Evolutionary conservation across 1,284 basidiomycete species (phyloP).

Genomic region (Malassezia sympodialis): DNA sequence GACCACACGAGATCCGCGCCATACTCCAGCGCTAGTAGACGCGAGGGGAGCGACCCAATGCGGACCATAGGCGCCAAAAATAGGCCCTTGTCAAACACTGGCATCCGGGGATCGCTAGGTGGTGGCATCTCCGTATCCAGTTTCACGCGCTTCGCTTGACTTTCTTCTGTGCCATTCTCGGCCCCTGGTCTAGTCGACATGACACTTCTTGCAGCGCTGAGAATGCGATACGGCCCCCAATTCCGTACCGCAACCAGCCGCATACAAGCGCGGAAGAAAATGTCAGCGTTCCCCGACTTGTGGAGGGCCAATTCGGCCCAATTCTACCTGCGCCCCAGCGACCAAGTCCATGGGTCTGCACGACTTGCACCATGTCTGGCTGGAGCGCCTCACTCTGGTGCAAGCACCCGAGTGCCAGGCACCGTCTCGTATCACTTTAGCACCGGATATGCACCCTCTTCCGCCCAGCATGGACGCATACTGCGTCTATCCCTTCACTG

Average conservation of each 20-base stretch:
- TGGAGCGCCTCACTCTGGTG: background rate
- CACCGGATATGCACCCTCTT: slow-evolving; percentile 8
- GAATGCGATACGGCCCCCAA: background rate
- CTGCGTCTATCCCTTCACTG: slow-evolving; percentile 9
- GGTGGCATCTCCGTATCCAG: background rate
- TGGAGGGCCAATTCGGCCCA: background rate
- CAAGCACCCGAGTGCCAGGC: slow-evolving; percentile 8
- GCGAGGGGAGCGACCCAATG: slow-evolving; percentile 57
- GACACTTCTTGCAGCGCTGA: background rate
- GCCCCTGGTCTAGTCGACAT: background rate
- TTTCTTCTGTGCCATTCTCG: background rate
- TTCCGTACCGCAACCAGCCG: background rate
- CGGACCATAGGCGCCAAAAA: slow-evolving; percentile 47
- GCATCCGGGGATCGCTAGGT: slow-evolving; percentile 7
- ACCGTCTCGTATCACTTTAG: background rate
- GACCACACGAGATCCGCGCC: slow-evolving; percentile 93
- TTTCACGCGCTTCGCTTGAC: background rate
- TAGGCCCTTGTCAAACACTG: slow-evolving; percentile 25
- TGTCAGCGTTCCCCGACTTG: background rate
- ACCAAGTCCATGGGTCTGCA: background rate
- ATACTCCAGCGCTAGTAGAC: slow-evolving; percentile 77
- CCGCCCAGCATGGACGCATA: slow-evolving; percentile 13
- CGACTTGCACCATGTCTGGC: background rate
- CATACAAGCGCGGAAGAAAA: background rate
- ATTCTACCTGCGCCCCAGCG: background rate